Evolutionary conservation across 2,329 filamentous ascomycete species (phyloP), one percentile per base, ranked within the genome.

Genomic region (Shiraia sp.): DNA sequence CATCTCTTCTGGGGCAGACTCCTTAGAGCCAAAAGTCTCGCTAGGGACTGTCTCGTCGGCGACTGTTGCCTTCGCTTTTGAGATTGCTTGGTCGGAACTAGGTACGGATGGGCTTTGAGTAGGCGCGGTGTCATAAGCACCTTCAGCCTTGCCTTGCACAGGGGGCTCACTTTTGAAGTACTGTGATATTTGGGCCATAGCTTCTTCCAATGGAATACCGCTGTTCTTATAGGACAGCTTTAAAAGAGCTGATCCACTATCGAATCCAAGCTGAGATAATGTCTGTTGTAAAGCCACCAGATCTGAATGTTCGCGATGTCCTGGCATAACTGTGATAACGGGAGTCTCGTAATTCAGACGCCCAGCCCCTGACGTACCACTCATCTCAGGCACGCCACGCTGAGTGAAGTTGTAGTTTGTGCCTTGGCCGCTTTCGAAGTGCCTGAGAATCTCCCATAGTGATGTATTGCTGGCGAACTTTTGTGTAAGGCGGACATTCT

Each of bases 261-360:
- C 95, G 59, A 95, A 86, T 0, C 93, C 93, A 13, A 97, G 74
- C 66, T 96, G 89, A 4, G 84, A 85, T 32, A 99, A 71, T 1
- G 89, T 91, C 76, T 95, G 95, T 67, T 96, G 90, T 43, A 97
- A 79, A 59, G 95, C 91, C 13, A 77, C 76, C 57, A 97, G 88
- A 0, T 81, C 83, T 2, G 85, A 79, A 12, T 96, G 71, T 55
- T 92, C 88, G 57, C 88, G 80, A 41, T 69, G 66, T 14, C 56
- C 58, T 8, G 87, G 88, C 79, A 95, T 86, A 49, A 96, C 81
- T 51, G 91, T 86, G 40, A 97, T 72, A 12, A 90, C 84, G 0
- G 93, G 93, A 51, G 84, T 86, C 71, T 97, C 89, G 61, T 96
- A 96, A 68, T 86, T 88, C 36, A 99, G 72, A 65, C 91, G 83